These are phyloP conservation scores for Sphagnurus paluster DNA, from an alignment of 1,284 basidiomycete species.

Conservation along the genomic window DNA sequence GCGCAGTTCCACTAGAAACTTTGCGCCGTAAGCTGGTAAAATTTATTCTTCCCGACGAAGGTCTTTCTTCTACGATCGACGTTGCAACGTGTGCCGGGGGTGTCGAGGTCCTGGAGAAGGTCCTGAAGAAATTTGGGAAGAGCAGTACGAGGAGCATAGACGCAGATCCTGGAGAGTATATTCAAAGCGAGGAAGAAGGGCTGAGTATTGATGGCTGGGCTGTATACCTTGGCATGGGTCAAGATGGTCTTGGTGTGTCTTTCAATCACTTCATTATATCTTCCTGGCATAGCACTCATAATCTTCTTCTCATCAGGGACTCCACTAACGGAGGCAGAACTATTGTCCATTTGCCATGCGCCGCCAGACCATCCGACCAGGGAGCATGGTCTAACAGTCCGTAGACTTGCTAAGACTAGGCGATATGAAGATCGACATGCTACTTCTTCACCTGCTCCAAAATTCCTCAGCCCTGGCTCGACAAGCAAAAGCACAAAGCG, in stretches of 20 bases:
- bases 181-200: slow-evolving; percentile 61
- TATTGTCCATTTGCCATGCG: slow-evolving; percentile 85
- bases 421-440: slow-evolving; percentile 43
- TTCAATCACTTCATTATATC: neutral
- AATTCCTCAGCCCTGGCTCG: slow-evolving; percentile 31
- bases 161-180: slow-evolving; percentile 48
- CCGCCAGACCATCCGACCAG: slow-evolving; percentile 80
- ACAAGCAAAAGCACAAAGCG: slow-evolving; percentile 78
- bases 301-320: slow-evolving; percentile 50
- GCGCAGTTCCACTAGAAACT: slow-evolving; percentile 68
- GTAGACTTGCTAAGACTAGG: slow-evolving; percentile 44
- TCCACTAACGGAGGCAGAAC: slow-evolving; percentile 80
- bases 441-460: slow-evolving; percentile 29
- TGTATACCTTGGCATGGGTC: slow-evolving; percentile 66
- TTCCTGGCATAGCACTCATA: slow-evolving; percentile 11
- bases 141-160: slow-evolving; percentile 49
- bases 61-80: slow-evolving; percentile 74
- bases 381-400: slow-evolving; percentile 81
- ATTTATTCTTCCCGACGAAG: slow-evolving; percentile 82
- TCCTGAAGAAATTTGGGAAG: slow-evolving; percentile 87
- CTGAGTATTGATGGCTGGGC: slow-evolving; percentile 88
- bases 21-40: slow-evolving; percentile 82
- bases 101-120: slow-evolving; percentile 83
- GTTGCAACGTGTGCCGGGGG: slow-evolving; percentile 78
- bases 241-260: slow-evolving; percentile 55